Evolutionary conservation across 2,329 filamentous ascomycete species (phyloP), one percentile per base, ranked within the genome.

Genomic region (Teratosphaeria gauchensis): DNA sequence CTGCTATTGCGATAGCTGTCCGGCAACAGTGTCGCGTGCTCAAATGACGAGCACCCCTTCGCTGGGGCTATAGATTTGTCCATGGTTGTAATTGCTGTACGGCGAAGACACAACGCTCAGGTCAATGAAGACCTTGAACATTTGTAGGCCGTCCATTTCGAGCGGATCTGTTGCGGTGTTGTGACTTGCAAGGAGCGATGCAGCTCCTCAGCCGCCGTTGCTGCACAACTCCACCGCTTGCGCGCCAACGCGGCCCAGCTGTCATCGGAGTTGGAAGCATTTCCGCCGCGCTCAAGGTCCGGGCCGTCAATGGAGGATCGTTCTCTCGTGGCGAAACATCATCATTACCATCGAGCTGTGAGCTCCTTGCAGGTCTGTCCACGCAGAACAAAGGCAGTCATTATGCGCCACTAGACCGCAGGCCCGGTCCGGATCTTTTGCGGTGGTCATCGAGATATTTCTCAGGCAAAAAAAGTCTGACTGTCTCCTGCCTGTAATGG

Each of bases 41-140:
- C 71, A 82, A 68, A 76, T 71, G 63, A 70, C 71, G 61, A 63
- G 65, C 66, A 81, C 80, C 80, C 80, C 79, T 72, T 66, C 77
- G 65, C 76, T 81, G 79, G 80, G 80, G 79, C 77, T 80, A 80
- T 80, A 68, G 58, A 66, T 66, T 62, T n/a, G 1, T 48, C 42
- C 42, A 48, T 48, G n/a, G 5, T 16, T 8, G 19, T 19, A 16
- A 1, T n/a, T 48, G 42, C 42, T 19, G 19, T 8, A 21, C 16
- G 7, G 7, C 42, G 24, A 48, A 28, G 14, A 46, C n/a, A n/a
- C n/a, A 30, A 46, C 54, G 38, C 42, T 48, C 54, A 48, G 38
- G 38, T 38, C 38, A 31, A 16, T 31, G 12, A 53, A 31, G 51
- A 53, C 51, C 51, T 12, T 21, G 51, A 30, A 16, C 51, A 21